Conservation (phyloP, 345 rosid species). For the Acer saccharum region DNA sequence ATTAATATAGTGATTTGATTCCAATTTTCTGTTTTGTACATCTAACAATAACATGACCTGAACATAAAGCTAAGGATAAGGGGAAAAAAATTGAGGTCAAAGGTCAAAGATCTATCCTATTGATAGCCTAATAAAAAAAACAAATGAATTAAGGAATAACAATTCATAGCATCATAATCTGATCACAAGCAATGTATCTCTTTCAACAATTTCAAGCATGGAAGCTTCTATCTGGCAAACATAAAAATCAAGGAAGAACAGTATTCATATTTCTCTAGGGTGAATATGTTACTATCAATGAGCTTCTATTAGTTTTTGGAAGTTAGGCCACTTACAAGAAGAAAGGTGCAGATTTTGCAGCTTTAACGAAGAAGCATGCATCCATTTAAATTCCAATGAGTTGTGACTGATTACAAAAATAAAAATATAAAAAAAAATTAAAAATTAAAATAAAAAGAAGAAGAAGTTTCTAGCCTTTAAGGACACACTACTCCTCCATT, state of each 20-base stretch:
- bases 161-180: neutral
- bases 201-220: neutral
- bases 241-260: slow-evolving; percentile 2
- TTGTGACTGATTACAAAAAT: neutral
- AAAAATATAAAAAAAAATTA: too few relatives aligned
- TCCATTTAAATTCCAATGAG: neutral
- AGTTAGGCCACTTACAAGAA: neutral
- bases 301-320: neutral
- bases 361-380: neutral
- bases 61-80: neutral
- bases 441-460: neutral
- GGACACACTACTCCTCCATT: neutral
- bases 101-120: neutral
- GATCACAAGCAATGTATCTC: neutral
- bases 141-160: neutral
- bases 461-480: neutral
- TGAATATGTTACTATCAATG: neutral
- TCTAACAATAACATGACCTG: neutral
- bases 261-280: too few relatives aligned
- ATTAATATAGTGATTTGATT: slow-evolving; percentile 4
- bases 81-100: neutral
- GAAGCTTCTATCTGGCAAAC: neutral
- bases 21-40: neutral
- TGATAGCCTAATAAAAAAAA: neutral
- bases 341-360: neutral